Evolutionary conservation across 2,329 filamentous ascomycete genomes (phyloP).

Genomic region (Ceratocystis papillata): DNA sequence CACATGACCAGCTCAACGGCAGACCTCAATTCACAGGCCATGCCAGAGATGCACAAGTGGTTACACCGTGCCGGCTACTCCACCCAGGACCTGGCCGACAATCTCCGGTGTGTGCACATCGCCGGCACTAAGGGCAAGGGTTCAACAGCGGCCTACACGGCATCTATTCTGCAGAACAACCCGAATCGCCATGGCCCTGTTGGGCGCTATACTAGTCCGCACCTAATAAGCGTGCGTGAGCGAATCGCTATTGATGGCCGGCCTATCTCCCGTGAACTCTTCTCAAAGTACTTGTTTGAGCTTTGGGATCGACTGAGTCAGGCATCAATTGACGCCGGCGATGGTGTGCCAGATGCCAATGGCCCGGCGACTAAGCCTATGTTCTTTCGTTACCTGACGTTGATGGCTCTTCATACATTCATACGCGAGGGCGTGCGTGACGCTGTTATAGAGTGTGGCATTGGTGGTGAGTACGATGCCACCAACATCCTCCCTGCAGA

Average conservation of each 20-base stretch:
- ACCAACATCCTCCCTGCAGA: constrained; percentile 66
- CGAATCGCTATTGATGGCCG: constrained; percentile 69
- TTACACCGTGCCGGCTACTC: constrained; percentile 64
- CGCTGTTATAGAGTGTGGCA: constrained; percentile 84
- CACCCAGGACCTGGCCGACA: constrained; percentile 34
- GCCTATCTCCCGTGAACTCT: constrained; percentile 56
- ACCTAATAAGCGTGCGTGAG: constrained; percentile 73
- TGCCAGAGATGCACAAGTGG: constrained; percentile 76
- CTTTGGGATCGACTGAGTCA: constrained; percentile 57
- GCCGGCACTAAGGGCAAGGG: constrained; percentile 94
- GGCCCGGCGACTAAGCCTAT: constrained; percentile 60
- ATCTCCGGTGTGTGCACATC: constrained; percentile 58
- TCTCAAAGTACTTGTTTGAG: constrained; percentile 71
- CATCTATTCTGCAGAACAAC: constrained; percentile 55
- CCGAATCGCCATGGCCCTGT: constrained; percentile 35
- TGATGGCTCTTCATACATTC: constrained; percentile 80
- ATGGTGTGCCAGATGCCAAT: constrained; percentile 38
- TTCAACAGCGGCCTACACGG: constrained; percentile 73
- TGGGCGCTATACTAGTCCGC: constrained; percentile 77
- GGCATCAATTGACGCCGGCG: constrained; percentile 32
- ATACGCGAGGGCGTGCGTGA: constrained; percentile 61
- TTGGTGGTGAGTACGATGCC: constrained; percentile 85
- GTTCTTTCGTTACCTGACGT: constrained; percentile 84
- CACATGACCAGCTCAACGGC: constrained; percentile 28
- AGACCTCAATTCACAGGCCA: constrained; percentile 56